A percentile compares a stretch with the other conserved stretches of the same genome.
Evolutionary conservation across 2,329 filamentous ascomycete species (phyloP).

Genomic region (Dactylonectria estremocensis): DNA sequence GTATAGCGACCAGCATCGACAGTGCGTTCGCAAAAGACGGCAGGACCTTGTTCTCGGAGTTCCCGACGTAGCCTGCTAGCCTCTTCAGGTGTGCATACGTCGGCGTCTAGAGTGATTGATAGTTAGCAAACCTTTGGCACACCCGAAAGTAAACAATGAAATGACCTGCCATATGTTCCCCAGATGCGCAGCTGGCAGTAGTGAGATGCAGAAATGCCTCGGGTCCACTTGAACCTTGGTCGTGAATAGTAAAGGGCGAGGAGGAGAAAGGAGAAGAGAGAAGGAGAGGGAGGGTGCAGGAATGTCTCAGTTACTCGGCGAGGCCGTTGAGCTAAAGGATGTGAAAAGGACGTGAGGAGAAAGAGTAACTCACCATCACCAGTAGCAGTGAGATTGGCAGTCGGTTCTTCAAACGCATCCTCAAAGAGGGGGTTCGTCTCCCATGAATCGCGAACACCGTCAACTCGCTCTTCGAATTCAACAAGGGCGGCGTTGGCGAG

Average conservation of each 20-base stretch:
- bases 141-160: conserved; percentile 1
- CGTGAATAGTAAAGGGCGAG: conserved; percentile 12
- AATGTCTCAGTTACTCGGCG: conserved; percentile 22
- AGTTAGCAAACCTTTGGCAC: conserved; percentile 27
- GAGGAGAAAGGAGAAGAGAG: too few species aligned
- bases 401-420: conserved; percentile 72
- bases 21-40: conserved; percentile 81
- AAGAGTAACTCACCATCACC: conserved; percentile 60
- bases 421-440: conserved; percentile 76
- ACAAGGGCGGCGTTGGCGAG: conserved; percentile 55
- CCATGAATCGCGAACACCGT: conserved; percentile 70
- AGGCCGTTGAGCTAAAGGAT: not conserved
- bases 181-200: not conserved
- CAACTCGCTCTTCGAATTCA: conserved; percentile 67
- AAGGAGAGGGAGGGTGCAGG: conserved; percentile 1
- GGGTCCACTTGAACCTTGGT: conserved; percentile 27
- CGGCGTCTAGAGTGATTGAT: conserved; percentile 55
- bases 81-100: conserved; percentile 78
- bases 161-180: conserved; percentile 5
- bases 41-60: conserved; percentile 83
- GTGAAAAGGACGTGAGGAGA: conserved; percentile 28
- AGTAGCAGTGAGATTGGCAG: conserved; percentile 65
- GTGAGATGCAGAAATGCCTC: conserved; percentile 27
- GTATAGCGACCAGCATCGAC: conserved; percentile 79
- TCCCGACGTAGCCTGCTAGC: conserved; percentile 77